These are phyloP conservation scores for Pistacia vera DNA, from an alignment of 345 rosid species.

Conservation along the genomic window DNA sequence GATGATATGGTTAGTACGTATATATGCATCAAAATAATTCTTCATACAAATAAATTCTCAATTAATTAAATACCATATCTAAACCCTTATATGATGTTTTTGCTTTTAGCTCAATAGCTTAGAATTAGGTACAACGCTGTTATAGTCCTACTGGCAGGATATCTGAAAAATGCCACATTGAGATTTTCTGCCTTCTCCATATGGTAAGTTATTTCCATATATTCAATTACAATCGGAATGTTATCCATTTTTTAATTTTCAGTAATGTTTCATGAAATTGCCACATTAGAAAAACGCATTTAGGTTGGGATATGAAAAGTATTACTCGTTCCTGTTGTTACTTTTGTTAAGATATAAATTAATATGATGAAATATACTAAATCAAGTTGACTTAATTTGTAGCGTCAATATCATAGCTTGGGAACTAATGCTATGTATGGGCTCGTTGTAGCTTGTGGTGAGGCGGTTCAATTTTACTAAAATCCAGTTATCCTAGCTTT, in stretches of 20 bases:
- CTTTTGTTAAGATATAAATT: no score
- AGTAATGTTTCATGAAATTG: no score
- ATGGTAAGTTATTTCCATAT: slow-evolving; percentile 31
- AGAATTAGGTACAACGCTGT: slow-evolving; percentile 59
- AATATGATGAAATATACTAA: no score
- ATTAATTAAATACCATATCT: no score
- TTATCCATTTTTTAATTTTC: no score
- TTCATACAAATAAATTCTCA: no score
- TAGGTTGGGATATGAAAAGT: no score
- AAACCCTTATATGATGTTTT: background rate
- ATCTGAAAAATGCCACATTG: slow-evolving; percentile 47
- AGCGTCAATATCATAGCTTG: slow-evolving; percentile 49
- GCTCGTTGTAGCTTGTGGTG: slow-evolving; percentile 54
- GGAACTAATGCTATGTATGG: slow-evolving; percentile 59
- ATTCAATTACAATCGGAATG: no score
- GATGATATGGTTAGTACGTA: slow-evolving; percentile 54
- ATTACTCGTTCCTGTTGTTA: no score
- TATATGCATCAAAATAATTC: no score
- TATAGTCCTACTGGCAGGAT: slow-evolving; percentile 57
- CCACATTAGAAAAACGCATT: no score
- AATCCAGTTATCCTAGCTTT: background rate
- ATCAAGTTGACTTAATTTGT: slow-evolving; percentile 12
- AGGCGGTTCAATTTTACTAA: slow-evolving; percentile 6
- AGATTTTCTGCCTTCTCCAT: slow-evolving; percentile 61
- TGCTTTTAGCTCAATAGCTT: slow-evolving; percentile 31